A percentile compares a stretch with the other conserved stretches of the same genome.
Conservation (phyloP, 352 stramenopile species). For the Pythium volutum region DNA sequence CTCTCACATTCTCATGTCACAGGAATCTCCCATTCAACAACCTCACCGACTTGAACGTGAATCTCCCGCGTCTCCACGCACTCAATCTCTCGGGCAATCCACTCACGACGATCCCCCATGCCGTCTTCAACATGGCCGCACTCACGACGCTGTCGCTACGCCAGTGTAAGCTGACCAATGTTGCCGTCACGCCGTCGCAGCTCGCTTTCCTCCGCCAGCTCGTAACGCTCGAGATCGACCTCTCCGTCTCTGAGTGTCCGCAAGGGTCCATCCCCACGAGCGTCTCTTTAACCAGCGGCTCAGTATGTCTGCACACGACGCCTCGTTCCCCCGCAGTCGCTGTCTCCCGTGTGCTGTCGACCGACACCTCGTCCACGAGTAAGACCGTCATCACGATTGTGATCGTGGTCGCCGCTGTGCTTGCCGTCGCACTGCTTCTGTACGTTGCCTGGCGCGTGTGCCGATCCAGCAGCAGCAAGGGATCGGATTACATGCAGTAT, state of each 20-base stretch:
- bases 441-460: too few species aligned
- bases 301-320: background rate
- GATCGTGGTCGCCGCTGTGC: background rate
- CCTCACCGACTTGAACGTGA: background rate
- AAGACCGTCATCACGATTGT: background rate
- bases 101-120: constrained; percentile 41
- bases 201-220: constrained; percentile 39
- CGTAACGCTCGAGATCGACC: constrained; percentile 37
- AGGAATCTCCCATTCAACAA: constrained; percentile 1
- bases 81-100: constrained; percentile 47
- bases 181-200: constrained; percentile 41
- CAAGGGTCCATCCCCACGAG: constrained; percentile 8
- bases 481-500: too few species aligned
- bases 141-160: constrained; percentile 51
- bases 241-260: constrained; percentile 35
- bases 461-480: too few species aligned
- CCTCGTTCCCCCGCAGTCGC: background rate
- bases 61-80: constrained; percentile 8
- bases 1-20: constrained; percentile 10
- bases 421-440: background rate
- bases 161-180: constrained; percentile 51
- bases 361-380: background rate
- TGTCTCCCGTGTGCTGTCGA: background rate
- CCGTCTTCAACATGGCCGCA: constrained; percentile 40
- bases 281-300: background rate